phyloP scores from a whole-genome alignment of 371 early-diverging fungal species.

The Apophysomyces trapeziformis region DNA sequence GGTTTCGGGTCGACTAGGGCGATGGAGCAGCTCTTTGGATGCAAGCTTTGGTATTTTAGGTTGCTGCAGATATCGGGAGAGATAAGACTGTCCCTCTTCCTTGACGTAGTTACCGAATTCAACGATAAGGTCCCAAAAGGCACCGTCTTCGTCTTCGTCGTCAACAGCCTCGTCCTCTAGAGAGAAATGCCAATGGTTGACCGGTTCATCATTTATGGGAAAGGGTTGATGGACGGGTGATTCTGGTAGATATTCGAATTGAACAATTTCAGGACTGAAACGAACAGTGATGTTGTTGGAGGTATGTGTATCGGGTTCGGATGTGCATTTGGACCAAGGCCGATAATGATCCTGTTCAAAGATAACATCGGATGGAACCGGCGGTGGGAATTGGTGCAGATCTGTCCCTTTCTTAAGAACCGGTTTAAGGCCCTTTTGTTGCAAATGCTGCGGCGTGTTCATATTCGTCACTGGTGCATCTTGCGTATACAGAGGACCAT shows the following conservation, averaged over 20 bases:
- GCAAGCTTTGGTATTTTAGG: conserved; percentile 1
- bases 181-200: conserved; percentile 17
- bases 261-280: conserved; percentile 27
- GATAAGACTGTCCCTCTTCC: background rate
- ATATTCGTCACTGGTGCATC: conserved; percentile 11
- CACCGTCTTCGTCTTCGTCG: conserved; percentile 17
- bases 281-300: conserved; percentile 17
- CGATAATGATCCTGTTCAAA: conserved; percentile 9
- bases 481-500: conserved; percentile 38
- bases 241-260: conserved; percentile 28
- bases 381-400: conserved; percentile 1
- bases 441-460: background rate
- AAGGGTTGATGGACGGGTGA: conserved; percentile 23
- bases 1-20: conserved; percentile 3
- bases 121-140: conserved; percentile 16
- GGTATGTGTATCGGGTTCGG: conserved; percentile 7
- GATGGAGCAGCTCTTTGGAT: background rate
- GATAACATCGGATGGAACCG: conserved; percentile 9
- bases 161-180: conserved; percentile 12
- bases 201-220: background rate
- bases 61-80: conserved; percentile 1
- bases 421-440: conserved; percentile 21
- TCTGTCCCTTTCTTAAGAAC: conserved; percentile 20
- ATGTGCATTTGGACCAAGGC: conserved; percentile 10
- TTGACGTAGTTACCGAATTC: conserved; percentile 1